Conservation (phyloP, 1,139 yeast species). For the Yamadazyma mexicana region DNA sequence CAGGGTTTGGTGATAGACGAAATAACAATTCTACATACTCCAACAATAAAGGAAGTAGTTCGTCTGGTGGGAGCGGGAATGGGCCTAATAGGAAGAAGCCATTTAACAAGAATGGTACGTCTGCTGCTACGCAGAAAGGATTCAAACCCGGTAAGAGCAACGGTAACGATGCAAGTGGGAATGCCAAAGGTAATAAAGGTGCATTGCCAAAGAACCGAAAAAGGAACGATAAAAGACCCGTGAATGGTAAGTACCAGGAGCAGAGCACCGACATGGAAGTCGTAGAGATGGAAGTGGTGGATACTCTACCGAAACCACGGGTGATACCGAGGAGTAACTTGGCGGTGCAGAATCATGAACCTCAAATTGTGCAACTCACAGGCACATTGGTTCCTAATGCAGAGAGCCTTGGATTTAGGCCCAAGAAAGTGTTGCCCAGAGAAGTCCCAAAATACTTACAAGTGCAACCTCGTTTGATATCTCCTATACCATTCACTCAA, state of each 20-base stretch:
- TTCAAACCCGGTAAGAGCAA: constrained; percentile 3
- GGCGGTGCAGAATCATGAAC: constrained; percentile 22
- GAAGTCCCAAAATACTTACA: constrained; percentile 39
- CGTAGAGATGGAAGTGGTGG: constrained; percentile 17
- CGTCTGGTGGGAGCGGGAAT: not conserved
- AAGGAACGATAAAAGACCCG: not conserved
- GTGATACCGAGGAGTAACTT: constrained; percentile 24
- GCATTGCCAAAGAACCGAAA: constrained; percentile 1
- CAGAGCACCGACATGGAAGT: not conserved
- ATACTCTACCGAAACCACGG: constrained; percentile 13
- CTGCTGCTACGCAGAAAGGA: not conserved
- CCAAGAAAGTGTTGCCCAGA: constrained; percentile 19
- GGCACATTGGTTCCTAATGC: constrained; percentile 33
- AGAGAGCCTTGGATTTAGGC: constrained; percentile 29
- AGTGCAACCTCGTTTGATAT: constrained; percentile 37
- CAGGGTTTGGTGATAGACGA: constrained; percentile 6
- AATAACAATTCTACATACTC: constrained; percentile 1
- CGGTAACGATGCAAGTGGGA: constrained; percentile 2
- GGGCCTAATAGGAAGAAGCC: constrained; percentile 13
- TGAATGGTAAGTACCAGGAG: not conserved
- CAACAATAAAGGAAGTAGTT: not conserved
- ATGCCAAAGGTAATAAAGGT: constrained; percentile 7
- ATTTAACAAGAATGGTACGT: constrained; percentile 4
- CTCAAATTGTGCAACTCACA: constrained; percentile 23
- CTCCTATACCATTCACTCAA: constrained; percentile 34